Conservation (phyloP, 345 rosid genomes). For the Noccaea caerulescens region DNA sequence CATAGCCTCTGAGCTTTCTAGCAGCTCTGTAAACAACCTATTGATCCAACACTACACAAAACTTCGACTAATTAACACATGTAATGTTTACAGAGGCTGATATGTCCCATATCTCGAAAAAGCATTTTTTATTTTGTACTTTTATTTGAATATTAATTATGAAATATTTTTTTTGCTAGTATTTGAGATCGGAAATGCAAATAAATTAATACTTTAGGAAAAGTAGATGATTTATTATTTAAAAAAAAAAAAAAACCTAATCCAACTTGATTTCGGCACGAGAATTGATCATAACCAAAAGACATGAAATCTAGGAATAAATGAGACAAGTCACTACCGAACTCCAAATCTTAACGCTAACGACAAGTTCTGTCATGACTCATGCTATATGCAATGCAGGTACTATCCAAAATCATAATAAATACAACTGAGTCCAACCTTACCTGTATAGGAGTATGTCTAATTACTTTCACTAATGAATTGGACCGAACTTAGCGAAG, state of each 20-base stretch:
- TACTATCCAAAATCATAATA: neutral
- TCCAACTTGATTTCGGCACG: slow-evolving; percentile 7
- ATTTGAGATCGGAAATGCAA: slow-evolving; percentile 2
- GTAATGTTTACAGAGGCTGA: no score
- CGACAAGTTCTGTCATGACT: neutral
- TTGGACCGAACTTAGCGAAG: slow-evolving; percentile 4
- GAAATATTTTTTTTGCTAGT: neutral
- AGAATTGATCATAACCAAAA: slow-evolving; percentile 21
- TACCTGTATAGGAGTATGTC: slow-evolving; percentile 1
- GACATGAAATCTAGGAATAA: slow-evolving; percentile 14
- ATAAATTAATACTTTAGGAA: neutral
- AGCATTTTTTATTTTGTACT: neutral
- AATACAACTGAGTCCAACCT: neutral
- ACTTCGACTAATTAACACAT: no score
- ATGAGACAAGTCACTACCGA: slow-evolving; percentile 23
- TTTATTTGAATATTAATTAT: neutral
- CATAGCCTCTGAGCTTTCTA: no score
- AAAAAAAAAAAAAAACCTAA: neutral
- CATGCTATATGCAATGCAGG: neutral
- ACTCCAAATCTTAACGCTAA: slow-evolving; percentile 1
- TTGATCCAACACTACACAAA: no score
- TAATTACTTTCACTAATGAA: neutral
- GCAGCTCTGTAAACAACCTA: no score
- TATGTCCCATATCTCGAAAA: no score
- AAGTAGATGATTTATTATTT: neutral